phyloP scores from a whole-genome alignment of 441 rosid genomes.

The Gossypium trilobum region DNA sequence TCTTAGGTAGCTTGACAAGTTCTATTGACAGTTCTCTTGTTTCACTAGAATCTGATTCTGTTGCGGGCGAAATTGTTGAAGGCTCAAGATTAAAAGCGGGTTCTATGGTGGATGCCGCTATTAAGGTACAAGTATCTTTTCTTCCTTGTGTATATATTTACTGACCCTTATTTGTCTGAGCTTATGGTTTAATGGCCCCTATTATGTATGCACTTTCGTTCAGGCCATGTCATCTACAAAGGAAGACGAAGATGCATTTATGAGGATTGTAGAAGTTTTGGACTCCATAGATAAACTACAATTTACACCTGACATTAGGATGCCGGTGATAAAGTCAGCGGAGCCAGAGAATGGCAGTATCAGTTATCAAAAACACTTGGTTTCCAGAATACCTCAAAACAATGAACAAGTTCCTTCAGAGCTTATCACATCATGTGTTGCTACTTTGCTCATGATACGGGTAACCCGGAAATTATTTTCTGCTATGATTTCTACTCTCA shows the following conservation, averaged over 20 bases:
- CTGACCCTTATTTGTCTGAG: not conserved
- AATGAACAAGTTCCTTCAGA: conserved; percentile 58
- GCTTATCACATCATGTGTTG: conserved; percentile 75
- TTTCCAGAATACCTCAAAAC: conserved; percentile 24
- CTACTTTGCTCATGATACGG: conserved; percentile 82
- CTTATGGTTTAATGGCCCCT: not conserved
- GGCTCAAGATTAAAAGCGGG: conserved; percentile 63
- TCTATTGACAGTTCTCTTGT: conserved; percentile 24
- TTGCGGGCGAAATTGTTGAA: conserved; percentile 54
- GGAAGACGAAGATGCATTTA: conserved; percentile 70
- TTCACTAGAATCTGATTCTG: conserved; percentile 60
- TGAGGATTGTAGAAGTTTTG: conserved; percentile 60
- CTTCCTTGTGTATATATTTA: not conserved
- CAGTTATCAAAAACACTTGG: conserved; percentile 9
- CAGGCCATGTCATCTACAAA: conserved; percentile 69
- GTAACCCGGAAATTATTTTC: conserved; percentile 26
- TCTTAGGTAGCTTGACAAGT: conserved; percentile 23
- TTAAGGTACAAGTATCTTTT: conserved; percentile 44
- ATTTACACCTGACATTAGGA: conserved; percentile 28
- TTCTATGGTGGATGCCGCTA: conserved; percentile 79
- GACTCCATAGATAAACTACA: conserved; percentile 43
- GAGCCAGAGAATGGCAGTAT: conserved; percentile 37
- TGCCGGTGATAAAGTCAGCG: conserved; percentile 22
- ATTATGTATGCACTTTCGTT: conserved; percentile 14
- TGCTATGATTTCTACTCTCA: not conserved